Evolutionary conservation across 495 filamentous ascomycete genomes (phyloP).

Genomic region (Apiosordaria backusii): DNA sequence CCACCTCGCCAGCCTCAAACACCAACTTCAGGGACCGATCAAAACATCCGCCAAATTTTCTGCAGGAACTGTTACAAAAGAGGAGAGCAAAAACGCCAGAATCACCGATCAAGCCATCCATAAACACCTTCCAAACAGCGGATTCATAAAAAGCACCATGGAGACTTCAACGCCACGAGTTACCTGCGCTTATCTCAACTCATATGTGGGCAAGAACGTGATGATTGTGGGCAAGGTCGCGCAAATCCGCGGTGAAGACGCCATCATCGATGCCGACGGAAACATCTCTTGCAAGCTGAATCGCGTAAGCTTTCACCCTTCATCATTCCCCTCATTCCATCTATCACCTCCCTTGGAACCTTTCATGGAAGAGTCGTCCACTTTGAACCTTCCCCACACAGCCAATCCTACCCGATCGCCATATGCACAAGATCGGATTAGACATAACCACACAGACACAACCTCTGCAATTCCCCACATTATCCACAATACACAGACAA

Average conservation of each 20-base stretch:
- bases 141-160: conserved; percentile 24
- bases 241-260: conserved; percentile 75
- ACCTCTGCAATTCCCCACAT: not conserved
- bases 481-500: not conserved
- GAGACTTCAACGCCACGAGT: conserved; percentile 62
- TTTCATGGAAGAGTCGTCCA: too few species aligned
- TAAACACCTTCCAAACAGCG: not conserved
- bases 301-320: conserved; percentile 47
- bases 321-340: not conserved
- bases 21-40: not conserved
- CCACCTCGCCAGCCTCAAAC: not conserved
- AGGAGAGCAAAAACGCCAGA: not conserved
- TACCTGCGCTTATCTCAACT: conserved; percentile 62
- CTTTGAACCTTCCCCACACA: not conserved
- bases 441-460: conserved; percentile 2
- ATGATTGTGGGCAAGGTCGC: conserved; percentile 83
- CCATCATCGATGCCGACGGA: conserved; percentile 72
- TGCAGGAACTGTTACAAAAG: not conserved
- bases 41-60: not conserved
- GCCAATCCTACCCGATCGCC: not conserved
- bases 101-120: not conserved
- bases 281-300: conserved; percentile 69
- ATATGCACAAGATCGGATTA: not conserved
- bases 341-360: not conserved
- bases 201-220: conserved; percentile 68